Evolutionary conservation across 305 asterid species (phyloP).

Genomic region (Salvia sclarea): DNA sequence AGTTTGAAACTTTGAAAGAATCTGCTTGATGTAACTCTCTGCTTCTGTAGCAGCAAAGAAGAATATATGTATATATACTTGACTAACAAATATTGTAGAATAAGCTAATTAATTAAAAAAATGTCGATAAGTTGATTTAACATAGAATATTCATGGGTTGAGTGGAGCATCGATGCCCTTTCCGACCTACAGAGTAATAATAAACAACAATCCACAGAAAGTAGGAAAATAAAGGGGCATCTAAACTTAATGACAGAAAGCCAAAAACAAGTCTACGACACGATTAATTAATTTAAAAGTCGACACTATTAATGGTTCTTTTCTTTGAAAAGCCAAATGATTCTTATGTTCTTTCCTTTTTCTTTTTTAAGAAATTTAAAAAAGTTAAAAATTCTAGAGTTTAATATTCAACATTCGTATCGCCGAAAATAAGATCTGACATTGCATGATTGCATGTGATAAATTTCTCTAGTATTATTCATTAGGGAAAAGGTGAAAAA

Average conservation of each 20-base stretch:
- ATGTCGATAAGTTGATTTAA: not conserved
- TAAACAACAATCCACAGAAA: slow-evolving; percentile 10
- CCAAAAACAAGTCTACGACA: slow-evolving; percentile 25
- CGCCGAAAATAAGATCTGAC: slow-evolving; percentile 47
- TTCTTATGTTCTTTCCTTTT: slow-evolving; percentile 47
- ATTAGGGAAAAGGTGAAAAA: slow-evolving; percentile 32
- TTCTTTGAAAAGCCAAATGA: slow-evolving; percentile 55
- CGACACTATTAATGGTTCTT: slow-evolving; percentile 42
- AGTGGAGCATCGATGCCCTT: slow-evolving; percentile 39
- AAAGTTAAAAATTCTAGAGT: not conserved
- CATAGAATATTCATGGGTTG: slow-evolving; percentile 18
- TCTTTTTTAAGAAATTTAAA: not conserved
- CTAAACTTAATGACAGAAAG: slow-evolving; percentile 27
- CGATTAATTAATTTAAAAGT: slow-evolving; percentile 34
- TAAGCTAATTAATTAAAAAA: not conserved
- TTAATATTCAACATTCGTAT: slow-evolving; percentile 55
- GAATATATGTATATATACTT: not conserved
- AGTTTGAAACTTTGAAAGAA: slow-evolving; percentile 2
- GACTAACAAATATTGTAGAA: slow-evolving; percentile 17
- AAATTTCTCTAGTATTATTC: slow-evolving; percentile 35
- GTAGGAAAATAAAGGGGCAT: slow-evolving; percentile 6
- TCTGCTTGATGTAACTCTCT: slow-evolving; percentile 30
- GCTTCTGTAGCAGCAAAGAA: not conserved
- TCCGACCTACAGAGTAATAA: slow-evolving; percentile 7
- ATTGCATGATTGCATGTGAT: slow-evolving; percentile 40